phyloP scores from a whole-genome alignment of 2,329 filamentous ascomycete genomes.

The Berkeleyomyces rouxiae region DNA sequence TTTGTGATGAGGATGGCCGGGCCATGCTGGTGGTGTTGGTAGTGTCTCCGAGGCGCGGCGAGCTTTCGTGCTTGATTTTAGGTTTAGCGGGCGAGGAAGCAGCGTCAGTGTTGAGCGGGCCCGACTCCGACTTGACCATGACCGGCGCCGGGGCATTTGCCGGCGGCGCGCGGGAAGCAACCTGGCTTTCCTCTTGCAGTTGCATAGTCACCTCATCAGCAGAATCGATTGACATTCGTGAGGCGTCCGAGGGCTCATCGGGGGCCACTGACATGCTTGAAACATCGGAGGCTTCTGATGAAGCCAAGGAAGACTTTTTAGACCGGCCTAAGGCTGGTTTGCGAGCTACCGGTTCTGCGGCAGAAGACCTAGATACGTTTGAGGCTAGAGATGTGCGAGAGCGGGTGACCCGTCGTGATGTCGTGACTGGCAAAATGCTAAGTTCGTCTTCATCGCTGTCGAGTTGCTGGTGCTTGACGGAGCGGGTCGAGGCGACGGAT shows the following conservation, averaged over 20 bases:
- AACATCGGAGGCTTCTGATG: neutral
- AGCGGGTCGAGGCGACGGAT: slow-evolving; percentile 8
- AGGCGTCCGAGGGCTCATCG: neutral
- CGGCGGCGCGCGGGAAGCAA: neutral
- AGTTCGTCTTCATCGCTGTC: slow-evolving; percentile 7
- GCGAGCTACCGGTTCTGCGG: neutral
- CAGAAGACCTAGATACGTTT: neutral
- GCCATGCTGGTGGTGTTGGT: slow-evolving; percentile 47
- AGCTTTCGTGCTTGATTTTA: slow-evolving; percentile 5
- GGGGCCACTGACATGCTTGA: neutral
- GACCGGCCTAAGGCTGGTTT: neutral
- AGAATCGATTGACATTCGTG: slow-evolving; percentile 1
- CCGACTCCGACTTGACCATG: slow-evolving; percentile 5
- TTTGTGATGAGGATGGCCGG: slow-evolving; percentile 22
- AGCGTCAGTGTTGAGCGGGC: neutral
- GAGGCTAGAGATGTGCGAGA: slow-evolving; percentile 9
- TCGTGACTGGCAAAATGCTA: neutral
- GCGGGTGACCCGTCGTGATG: slow-evolving; percentile 20
- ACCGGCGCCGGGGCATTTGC: neutral
- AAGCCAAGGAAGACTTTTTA: neutral
- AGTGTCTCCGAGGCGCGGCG: slow-evolving; percentile 19
- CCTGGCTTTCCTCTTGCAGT: slow-evolving; percentile 5
- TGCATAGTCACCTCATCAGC: slow-evolving; percentile 11
- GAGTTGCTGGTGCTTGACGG: slow-evolving; percentile 1
- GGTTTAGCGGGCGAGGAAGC: slow-evolving; percentile 5